Evolutionary conservation across 148 eudicot species (phyloP).

Genomic region (Euryodendron excelsum): DNA sequence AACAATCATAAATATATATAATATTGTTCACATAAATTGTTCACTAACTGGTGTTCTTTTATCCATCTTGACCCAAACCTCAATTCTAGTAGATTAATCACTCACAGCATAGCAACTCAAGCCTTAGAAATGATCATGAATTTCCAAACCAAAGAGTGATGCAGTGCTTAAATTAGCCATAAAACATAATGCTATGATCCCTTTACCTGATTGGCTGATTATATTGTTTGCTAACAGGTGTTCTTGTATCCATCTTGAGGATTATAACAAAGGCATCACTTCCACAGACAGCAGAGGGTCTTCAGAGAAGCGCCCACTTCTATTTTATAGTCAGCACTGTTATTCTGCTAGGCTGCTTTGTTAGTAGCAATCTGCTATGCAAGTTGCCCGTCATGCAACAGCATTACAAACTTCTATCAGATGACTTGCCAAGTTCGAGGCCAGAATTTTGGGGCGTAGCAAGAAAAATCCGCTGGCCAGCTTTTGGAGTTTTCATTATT

Average conservation of each 20-base stretch:
- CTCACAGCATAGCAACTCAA: neutral
- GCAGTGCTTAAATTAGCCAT: no score
- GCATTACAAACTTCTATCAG: constrained; percentile 39
- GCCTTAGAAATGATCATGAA: no score
- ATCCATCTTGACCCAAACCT: neutral
- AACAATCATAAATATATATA: no score
- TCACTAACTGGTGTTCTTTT: neutral
- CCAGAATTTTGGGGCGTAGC: constrained; percentile 43
- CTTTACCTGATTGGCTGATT: neutral
- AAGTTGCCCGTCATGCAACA: constrained; percentile 61
- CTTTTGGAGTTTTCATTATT: constrained; percentile 55
- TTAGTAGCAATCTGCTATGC: constrained; percentile 62
- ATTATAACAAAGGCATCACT: constrained; percentile 78
- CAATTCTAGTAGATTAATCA: neutral
- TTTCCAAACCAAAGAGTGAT: no score
- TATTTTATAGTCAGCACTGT: constrained; percentile 60
- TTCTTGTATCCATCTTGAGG: constrained; percentile 63
- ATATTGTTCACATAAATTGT: neutral
- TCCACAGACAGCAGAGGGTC: constrained; percentile 61
- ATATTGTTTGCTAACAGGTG: constrained; percentile 38
- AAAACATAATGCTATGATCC: neutral
- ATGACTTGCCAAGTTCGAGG: constrained; percentile 12
- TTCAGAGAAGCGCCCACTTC: constrained; percentile 59
- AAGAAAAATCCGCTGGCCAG: constrained; percentile 49
- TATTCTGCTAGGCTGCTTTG: constrained; percentile 49